Base-by-base conservation (phyloP, 805 yeast species). In the Wickerhamomyces canadensis region DNA sequence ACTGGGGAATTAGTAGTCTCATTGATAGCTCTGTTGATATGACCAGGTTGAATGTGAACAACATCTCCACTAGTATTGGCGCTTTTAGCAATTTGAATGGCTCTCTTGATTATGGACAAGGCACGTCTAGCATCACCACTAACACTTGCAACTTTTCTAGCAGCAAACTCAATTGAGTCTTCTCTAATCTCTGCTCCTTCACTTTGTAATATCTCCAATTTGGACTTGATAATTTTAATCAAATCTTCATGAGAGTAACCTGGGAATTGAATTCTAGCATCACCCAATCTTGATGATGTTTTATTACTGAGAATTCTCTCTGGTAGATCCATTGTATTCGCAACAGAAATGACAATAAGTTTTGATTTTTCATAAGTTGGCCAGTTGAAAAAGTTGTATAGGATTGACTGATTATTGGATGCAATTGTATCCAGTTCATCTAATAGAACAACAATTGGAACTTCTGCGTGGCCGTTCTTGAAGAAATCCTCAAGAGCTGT, bases 321-420 rank as follows among this genome's bases (percentile, higher is more conserved):
- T 0, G 98, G 98, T 33, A 93, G 64, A 63, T 93, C 98, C 96
- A 93, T 88, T 0, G 97, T 89, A 58, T 93, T 93, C 4, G 98
- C 97, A 22, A 93, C 88, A 0, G 98, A 97, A 29, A 93, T 70
- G 2, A 93, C 94, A 35, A 93, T 76, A 35, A 93, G 65, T 50
- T 80, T 80, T 5, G 98, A 88, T 46, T 78, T 67, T 11, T 74
- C 65, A 51, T 85, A 78, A 1, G 95, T 78, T 5, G 98, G 96
- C 99, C 99, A 93, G 61, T 93, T 93, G 70, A 93, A 88, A 55
- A 93, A 87, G 58, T 93, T 93, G 64, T 93, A 93, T 82, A 91
- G 80, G 25, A 91, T 89, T 31, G 78, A 76, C 55, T 87, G 96
- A 40, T 78, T 80, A 37, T 75, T 78, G 1, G 89, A 80, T 10